phyloP scores from a whole-genome alignment of 306 rosid species.

The Gynostemma pentaphyllum region DNA sequence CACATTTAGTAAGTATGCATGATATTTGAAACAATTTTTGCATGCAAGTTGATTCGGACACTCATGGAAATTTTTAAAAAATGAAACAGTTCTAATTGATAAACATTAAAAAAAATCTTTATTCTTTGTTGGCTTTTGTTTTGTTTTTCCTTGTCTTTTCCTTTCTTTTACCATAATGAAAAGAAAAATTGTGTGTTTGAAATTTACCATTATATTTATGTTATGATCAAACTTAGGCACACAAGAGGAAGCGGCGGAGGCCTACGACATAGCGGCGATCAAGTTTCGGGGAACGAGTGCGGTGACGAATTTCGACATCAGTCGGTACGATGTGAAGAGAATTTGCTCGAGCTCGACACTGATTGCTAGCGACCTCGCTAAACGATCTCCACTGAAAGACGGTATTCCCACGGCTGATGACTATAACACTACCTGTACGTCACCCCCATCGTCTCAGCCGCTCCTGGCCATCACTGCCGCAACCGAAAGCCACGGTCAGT shows the following conservation, averaged over 20 bases:
- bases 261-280: conserved; percentile 97
- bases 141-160: neutral
- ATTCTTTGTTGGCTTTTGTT: too few species aligned
- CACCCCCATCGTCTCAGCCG: conserved; percentile 34
- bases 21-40: too few species aligned
- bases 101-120: too few species aligned
- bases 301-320: conserved; percentile 88
- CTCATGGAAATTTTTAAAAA: too few species aligned
- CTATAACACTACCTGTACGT: conserved; percentile 27
- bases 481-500: conserved; percentile 38
- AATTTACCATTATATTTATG: too few species aligned
- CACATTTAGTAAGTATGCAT: conserved; percentile 88
- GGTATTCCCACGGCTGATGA: conserved; percentile 22
- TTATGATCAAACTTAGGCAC: too few species aligned
- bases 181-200: neutral
- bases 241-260: conserved; percentile 99
- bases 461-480: conserved; percentile 29
- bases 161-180: neutral
- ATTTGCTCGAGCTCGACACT: conserved; percentile 96
- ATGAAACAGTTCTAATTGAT: too few species aligned
- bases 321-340: conserved; percentile 90
- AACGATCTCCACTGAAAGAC: conserved; percentile 43
- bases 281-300: conserved; percentile 95
- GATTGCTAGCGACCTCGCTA: conserved; percentile 73
- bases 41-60: too few species aligned